Conservation (phyloP, 164 flowering plant species). For the Aristolochia contorta region DNA sequence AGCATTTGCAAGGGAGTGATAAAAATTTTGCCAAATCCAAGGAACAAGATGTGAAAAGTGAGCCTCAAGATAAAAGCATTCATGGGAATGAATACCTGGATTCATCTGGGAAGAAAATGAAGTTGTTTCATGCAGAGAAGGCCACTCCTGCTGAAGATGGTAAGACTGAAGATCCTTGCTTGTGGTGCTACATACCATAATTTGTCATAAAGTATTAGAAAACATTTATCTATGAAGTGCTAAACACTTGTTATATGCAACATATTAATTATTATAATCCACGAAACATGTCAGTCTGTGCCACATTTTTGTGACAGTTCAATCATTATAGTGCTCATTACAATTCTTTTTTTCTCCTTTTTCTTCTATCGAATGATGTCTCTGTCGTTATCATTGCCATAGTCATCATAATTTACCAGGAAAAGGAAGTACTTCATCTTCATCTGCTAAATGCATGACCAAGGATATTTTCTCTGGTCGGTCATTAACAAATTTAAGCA, state of each 20-base stretch:
- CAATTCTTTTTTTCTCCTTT: background rate
- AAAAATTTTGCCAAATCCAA: conserved; percentile 6
- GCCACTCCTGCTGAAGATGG: conserved; percentile 29
- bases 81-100: conserved; percentile 23
- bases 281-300: background rate
- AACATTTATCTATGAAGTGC: too few species aligned
- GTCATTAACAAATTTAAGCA: conserved; percentile 9
- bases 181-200: background rate
- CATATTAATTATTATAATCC: too few species aligned
- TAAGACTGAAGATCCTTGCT: conserved; percentile 5
- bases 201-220: too few species aligned
- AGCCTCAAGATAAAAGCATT: conserved; percentile 18
- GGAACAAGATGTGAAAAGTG: conserved; percentile 5
- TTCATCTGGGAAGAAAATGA: conserved; percentile 39
- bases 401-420: too few species aligned
- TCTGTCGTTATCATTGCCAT: too few species aligned
- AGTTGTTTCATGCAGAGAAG: conserved; percentile 14
- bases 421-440: background rate
- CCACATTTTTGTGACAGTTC: background rate
- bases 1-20: conserved; percentile 4
- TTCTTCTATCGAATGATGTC: background rate
- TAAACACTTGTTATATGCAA: too few species aligned
- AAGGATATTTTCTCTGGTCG: conserved; percentile 6
- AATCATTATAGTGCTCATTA: background rate
- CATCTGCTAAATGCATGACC: background rate